These are phyloP conservation scores for Acarospora socialis DNA, from an alignment of 2,329 filamentous ascomycete genomes.

Conservation along the genomic window DNA sequence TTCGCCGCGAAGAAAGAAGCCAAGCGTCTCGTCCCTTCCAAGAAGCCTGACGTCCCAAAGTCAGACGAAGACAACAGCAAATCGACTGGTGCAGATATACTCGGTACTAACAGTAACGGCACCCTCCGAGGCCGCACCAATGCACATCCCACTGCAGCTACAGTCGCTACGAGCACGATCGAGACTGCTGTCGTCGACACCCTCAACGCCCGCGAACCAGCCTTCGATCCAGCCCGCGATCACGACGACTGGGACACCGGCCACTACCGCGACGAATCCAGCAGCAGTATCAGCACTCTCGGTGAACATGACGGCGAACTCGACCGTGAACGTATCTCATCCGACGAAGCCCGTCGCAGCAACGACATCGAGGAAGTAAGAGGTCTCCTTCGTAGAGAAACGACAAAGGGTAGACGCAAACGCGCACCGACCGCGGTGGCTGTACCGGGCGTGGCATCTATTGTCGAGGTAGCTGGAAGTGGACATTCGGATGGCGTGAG, in stretches of 20 bases:
- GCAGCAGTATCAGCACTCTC: no score
- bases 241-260: slow-evolving; percentile 17
- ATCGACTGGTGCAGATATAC: slow-evolving; percentile 17
- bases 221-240: slow-evolving; percentile 19
- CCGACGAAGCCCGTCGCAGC: slow-evolving; percentile 1
- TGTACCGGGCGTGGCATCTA: no score
- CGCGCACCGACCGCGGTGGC: no score
- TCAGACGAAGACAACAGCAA: no score
- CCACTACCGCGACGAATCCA: slow-evolving; percentile 4
- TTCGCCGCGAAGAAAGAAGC: slow-evolving; percentile 48
- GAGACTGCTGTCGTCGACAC: slow-evolving; percentile 23
- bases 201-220: slow-evolving; percentile 22
- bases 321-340: no score
- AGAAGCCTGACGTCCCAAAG: slow-evolving; percentile 10
- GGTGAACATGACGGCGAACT: no score
- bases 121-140: slow-evolving; percentile 8
- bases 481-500: no score
- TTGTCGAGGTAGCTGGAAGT: no score
- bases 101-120: slow-evolving; percentile 3
- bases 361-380: slow-evolving; percentile 11
- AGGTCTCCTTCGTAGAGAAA: slow-evolving; percentile 10
- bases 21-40: slow-evolving; percentile 47
- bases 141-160: slow-evolving; percentile 6
- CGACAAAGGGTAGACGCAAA: slow-evolving; percentile 11
- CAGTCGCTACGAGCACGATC: slow-evolving; percentile 14